Percentiles rank a stretch among this genome's conserved stretches.
Evolutionary conservation across 768 basidiomycete genomes (phyloP).

Genomic region (Tephrocybe sp.): DNA sequence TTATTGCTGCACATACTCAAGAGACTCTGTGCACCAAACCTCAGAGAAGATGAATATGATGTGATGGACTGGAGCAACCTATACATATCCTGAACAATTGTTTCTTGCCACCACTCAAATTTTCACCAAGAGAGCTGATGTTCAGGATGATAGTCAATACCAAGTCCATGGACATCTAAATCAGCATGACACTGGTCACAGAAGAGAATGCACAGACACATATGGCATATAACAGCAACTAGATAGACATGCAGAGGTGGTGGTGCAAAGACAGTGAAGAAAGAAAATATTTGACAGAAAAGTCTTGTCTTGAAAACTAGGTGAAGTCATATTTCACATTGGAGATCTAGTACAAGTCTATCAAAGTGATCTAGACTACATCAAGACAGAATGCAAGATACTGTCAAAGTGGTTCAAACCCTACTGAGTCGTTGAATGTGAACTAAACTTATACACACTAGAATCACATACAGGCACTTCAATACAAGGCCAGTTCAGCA

Average conservation of each 20-base stretch:
- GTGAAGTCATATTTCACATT: constrained; percentile 6
- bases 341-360: constrained; percentile 12
- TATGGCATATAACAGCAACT: constrained; percentile 26
- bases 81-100: constrained; percentile 20
- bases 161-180: constrained; percentile 7
- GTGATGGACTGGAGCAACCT: constrained; percentile 18
- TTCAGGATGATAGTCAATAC: constrained; percentile 32
- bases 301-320: constrained; percentile 8
- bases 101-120: constrained; percentile 25
- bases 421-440: constrained; percentile 4
- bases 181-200: background rate
- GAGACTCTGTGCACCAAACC: constrained; percentile 29
- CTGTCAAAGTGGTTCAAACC: constrained; percentile 29
- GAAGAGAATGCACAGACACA: constrained; percentile 20
- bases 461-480: constrained; percentile 17
- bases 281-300: constrained; percentile 28
- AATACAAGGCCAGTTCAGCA: constrained; percentile 13
- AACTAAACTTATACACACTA: constrained; percentile 23
- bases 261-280: constrained; percentile 20
- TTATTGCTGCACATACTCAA: constrained; percentile 30
- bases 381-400: constrained; percentile 20
- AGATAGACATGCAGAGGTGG: constrained; percentile 25
- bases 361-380: constrained; percentile 9
- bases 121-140: constrained; percentile 30
- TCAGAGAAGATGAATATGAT: constrained; percentile 18